Evolutionary conservation across 352 stramenopile species (phyloP).

Genomic region (Paralagenidium karlingii): DNA sequence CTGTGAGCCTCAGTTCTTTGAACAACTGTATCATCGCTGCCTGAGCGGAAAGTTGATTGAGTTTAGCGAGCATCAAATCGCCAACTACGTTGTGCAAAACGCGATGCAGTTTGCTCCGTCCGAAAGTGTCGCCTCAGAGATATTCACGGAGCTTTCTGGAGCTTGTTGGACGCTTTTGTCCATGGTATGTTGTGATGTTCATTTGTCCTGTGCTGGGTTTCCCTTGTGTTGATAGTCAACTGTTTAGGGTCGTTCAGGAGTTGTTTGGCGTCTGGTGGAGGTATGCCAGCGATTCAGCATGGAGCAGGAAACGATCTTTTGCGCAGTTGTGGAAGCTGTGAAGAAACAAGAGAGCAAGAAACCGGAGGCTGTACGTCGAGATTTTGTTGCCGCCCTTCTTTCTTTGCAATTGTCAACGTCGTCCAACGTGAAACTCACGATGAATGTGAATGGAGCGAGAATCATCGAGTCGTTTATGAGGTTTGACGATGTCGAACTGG

Average conservation of each 20-base stretch:
- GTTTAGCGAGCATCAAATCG: constrained; percentile 56
- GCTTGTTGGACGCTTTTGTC: constrained; percentile 59
- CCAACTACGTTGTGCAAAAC: constrained; percentile 78
- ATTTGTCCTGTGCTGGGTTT: too few species aligned
- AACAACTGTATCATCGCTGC: constrained; percentile 48
- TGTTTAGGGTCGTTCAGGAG: constrained; percentile 26
- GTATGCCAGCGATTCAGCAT: constrained; percentile 51
- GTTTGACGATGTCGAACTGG: constrained; percentile 26
- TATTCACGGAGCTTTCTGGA: constrained; percentile 40
- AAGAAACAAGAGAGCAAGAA: constrained; percentile 75
- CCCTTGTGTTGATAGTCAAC: neutral
- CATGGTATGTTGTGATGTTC: too few species aligned
- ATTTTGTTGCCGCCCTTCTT: constrained; percentile 52
- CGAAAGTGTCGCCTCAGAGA: constrained; percentile 23
- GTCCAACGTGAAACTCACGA: constrained; percentile 19
- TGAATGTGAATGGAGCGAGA: constrained; percentile 70
- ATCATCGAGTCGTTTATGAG: constrained; percentile 59
- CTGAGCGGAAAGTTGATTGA: constrained; percentile 46
- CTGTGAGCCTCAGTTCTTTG: constrained; percentile 48
- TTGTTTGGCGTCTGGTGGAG: constrained; percentile 69
- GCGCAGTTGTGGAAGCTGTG: constrained; percentile 36
- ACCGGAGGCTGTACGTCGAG: constrained; percentile 42
- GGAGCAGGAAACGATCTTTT: constrained; percentile 35
- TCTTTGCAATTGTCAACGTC: constrained; percentile 48
- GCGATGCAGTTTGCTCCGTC: constrained; percentile 37